Conservation (phyloP, 495 filamentous ascomycete genomes). For the Achaetomiella virescens region DNA sequence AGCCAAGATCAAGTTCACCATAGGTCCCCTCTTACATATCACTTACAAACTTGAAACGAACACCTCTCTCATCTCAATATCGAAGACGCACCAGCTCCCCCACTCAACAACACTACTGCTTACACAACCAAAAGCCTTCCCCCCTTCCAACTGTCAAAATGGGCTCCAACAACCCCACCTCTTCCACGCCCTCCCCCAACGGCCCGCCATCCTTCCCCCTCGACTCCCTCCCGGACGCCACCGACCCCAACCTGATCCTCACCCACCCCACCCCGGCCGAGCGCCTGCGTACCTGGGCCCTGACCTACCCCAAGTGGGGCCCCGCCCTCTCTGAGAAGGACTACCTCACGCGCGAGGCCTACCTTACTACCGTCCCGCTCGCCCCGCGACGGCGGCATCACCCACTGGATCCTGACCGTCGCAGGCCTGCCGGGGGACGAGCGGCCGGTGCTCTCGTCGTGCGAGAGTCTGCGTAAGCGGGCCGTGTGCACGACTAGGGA, state of each 20-base stretch:
- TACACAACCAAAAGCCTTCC: background rate
- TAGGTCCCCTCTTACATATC: no score
- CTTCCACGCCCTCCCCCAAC: background rate
- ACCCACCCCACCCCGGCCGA: constrained; percentile 63
- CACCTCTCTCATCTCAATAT: background rate
- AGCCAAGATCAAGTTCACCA: no score
- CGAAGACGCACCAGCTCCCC: background rate
- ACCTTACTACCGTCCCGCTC: constrained; percentile 59
- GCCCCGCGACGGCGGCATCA: constrained; percentile 68
- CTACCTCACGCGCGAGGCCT: constrained; percentile 74
- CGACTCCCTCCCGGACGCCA: constrained; percentile 45
- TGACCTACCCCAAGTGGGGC: constrained; percentile 69
- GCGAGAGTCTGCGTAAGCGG: constrained; percentile 76
- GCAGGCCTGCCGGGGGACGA: constrained; percentile 33
- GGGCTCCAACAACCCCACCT: constrained; percentile 7
- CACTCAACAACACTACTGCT: background rate
- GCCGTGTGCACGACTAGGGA: constrained; percentile 50
- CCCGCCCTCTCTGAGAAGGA: constrained; percentile 55
- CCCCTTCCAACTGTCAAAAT: no score
- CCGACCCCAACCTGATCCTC: constrained; percentile 58
- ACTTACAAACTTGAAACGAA: no score
- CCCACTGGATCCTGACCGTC: constrained; percentile 81
- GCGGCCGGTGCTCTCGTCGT: constrained; percentile 67
- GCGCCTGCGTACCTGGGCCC: constrained; percentile 53
- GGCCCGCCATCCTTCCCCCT: constrained; percentile 4